Base-by-base conservation (phyloP, 495 filamentous ascomycete genomes). In the Oleoguttula mirabilis region DNA sequence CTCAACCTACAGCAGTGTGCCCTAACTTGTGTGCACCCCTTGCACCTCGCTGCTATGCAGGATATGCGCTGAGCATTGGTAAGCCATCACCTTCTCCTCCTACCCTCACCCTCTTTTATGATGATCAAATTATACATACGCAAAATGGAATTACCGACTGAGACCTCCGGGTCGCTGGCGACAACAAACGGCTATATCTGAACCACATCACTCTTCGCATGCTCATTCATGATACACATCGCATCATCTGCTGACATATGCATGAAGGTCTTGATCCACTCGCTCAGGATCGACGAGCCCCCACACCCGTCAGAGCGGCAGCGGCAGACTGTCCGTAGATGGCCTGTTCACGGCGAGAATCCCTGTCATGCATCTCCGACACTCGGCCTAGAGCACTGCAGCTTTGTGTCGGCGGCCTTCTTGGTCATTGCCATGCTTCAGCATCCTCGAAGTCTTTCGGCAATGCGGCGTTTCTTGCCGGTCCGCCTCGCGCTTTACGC, bases 141-240 rank as follows among this genome's bases (percentile, higher is more conserved):
- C 83, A 87, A 88, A 93, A 95, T 43, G 40, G 40, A 43, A 94
- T 96, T 96, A 96, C 88, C 88, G 88, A 80, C 88, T 76, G 83
- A 95, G 75, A 65, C 73, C 71, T 67, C 66, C 54, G 59, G 66
- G 72, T 73, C 70, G 57, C 72, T 82, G 86, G 81, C 71, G 84
- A 85, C 66, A 90, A 63, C 60, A 75, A 80, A 76, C 80, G 85
- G 86, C 85, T 94, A 71, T 77, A 68, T 76, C 88, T 94, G 88
- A 94, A 73, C 16, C 32, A 15, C 32, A n/a, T n/a, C n/a, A n/a
- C n/a, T n/a, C n/a, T n/a, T n/a, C n/a, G n/a, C n/a, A n/a, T n/a
- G n/a, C n/a, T n/a, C n/a, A n/a, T n/a, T n/a, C n/a, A n/a, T n/a
- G n/a, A n/a, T n/a, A n/a, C n/a, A n/a, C n/a, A n/a, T n/a, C n/a